Evolutionary conservation across 257 asterid species (phyloP), one percentile per base, ranked within the genome.

Genomic region (Orobanche coerulescens): DNA sequence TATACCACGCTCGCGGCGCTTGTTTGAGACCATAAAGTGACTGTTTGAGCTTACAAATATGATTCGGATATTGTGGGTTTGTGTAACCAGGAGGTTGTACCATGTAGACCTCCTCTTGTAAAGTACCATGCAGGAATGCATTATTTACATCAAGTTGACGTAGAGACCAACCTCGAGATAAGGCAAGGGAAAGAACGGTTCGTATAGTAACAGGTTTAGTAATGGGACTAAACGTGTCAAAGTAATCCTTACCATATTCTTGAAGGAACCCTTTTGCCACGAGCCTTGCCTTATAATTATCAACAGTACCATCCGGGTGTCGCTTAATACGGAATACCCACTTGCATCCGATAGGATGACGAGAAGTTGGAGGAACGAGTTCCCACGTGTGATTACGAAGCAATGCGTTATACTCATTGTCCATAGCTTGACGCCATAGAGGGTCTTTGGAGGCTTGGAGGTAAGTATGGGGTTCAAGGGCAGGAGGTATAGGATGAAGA

Each of bases 401-500:
- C 4, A 46, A 16, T 1, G 25, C 52, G 18, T 42, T 15, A 6
- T 1, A 15, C 18, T 46, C 25, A 3, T 46, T 25, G 8, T 16
- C 22, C 25, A 18, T 46, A 0, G 52, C 52, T 15, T 46, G 6
- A 1, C 52, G 52, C 52, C 52, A 46, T 15, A 6, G 2, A 6
- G 52, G 52, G 8, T 16, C 24, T 18, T 46, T 46, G 10, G 8
- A n/a, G 1, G 46, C 46, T 3, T 46, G 25, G 12, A 0, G 9
- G 16, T 46, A 9, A 25, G 24, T 46, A 4, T 5, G 16, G 22
- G 22, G 49, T 43, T 43, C 49, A 0, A 43, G 0, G 0, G 49
- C n/a, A 1, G 10, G 20, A 14, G 49, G 46, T 8, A 43, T n/a
- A 22, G 49, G 49, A 43, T 43, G 49, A 78, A 88, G 95, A 73